phyloP scores from a whole-genome alignment of 129 eudicot species.

The Centaurea solstitialis region DNA sequence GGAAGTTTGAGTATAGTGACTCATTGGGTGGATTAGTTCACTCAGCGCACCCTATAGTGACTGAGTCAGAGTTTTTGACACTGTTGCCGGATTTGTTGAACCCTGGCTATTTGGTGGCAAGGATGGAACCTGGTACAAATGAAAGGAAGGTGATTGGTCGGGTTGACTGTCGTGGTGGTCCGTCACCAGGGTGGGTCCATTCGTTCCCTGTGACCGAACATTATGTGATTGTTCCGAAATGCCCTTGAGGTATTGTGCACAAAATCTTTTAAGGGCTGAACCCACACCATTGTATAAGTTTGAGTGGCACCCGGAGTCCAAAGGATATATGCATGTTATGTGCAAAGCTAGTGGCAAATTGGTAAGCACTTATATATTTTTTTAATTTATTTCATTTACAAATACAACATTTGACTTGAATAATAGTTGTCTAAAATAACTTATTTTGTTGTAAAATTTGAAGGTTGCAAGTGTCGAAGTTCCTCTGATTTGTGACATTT shows the following conservation, averaged over 20 bases:
- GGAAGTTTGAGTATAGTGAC: conserved; percentile 84
- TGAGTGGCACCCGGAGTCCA: conserved; percentile 93
- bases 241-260: conserved; percentile 95
- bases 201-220: conserved; percentile 95
- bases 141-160: conserved; percentile 85
- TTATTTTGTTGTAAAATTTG: conserved; percentile 6
- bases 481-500: conserved; percentile 83
- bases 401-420: background rate
- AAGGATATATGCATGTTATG: conserved; percentile 91
- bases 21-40: conserved; percentile 71
- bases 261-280: conserved; percentile 79
- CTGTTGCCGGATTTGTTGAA: conserved; percentile 78
- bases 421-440: background rate
- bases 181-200: conserved; percentile 97
- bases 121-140: conserved; percentile 80
- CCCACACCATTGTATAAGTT: conserved; percentile 96
- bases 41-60: conserved; percentile 96
- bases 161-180: conserved; percentile 84
- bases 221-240: conserved; percentile 92
- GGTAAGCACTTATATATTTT: conserved; percentile 53
- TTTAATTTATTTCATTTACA: background rate
- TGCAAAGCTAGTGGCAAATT: conserved; percentile 90
- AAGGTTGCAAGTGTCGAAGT: conserved; percentile 99
- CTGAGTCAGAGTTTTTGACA: conserved; percentile 67
- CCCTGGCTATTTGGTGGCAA: conserved; percentile 85